Conservation (phyloP, 2,329 filamentous ascomycete species). For the Dactylellina sp. region DNA sequence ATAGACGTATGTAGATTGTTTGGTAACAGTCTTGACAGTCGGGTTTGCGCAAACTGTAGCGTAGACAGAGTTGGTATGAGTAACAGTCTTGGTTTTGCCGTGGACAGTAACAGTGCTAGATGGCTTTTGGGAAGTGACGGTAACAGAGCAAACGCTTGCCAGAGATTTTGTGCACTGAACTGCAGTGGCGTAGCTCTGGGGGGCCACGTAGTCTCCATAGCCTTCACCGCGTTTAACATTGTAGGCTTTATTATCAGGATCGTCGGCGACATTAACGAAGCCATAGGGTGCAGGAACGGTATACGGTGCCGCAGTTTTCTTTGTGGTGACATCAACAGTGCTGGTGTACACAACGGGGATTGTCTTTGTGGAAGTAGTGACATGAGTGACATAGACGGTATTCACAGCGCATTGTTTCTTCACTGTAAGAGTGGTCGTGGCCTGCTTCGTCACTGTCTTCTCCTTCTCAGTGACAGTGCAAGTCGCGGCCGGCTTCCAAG, state of each 20-base stretch:
- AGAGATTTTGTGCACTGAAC: slow-evolving; percentile 28
- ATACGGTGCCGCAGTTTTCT: neutral
- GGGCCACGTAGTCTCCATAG: neutral
- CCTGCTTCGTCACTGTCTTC: slow-evolving; percentile 1
- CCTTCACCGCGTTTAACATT: neutral
- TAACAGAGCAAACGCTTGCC: slow-evolving; percentile 12
- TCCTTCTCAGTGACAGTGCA: slow-evolving; percentile 9
- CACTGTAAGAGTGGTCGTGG: slow-evolving; percentile 2
- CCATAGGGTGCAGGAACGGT: slow-evolving; percentile 30
- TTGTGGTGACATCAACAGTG: slow-evolving; percentile 1
- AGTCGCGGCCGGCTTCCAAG: slow-evolving; percentile 4
- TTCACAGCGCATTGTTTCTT: slow-evolving; percentile 11
- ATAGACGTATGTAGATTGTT: neutral
- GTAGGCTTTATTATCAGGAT: slow-evolving; percentile 23
- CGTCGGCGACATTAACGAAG: slow-evolving; percentile 32
- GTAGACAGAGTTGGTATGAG: slow-evolving; percentile 14
- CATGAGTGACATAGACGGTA: slow-evolving; percentile 10
- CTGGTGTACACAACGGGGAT: slow-evolving; percentile 1
- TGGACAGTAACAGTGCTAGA: neutral
- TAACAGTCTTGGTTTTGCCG: slow-evolving; percentile 15
- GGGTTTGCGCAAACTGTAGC: slow-evolving; percentile 8
- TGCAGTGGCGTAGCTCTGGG: slow-evolving; percentile 10
- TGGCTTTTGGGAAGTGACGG: slow-evolving; percentile 9
- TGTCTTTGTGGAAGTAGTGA: neutral
- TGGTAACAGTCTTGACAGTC: slow-evolving; percentile 10